Base-by-base conservation (phyloP, 805 yeast genomes). In the Barnettozyma pratensis region DNA sequence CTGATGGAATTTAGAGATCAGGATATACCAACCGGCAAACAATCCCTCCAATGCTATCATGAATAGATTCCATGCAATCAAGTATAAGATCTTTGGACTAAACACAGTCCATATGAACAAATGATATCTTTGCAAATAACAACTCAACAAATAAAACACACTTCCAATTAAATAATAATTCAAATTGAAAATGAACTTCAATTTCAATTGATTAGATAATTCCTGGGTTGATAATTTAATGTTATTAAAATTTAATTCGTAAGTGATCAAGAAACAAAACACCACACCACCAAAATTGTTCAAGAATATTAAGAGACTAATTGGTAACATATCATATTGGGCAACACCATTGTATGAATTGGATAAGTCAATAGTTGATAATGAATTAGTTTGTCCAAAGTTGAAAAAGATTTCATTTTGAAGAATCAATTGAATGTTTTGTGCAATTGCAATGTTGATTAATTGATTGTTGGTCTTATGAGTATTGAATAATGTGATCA, bases 41-140 rank as follows among this genome's bases (percentile, higher is more conserved):
- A 31, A 37, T 10, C 14, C 38, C 25, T 45, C 48, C 6, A 45
- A 19, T 4, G 35, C 40, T 57, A 65, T 66, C 73, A 81, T 70
- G 41, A 80, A 69, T 4, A 78, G 47, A 32, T 76, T 69, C 98
- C 98, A 94, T 4, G 83, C 81, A 2, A 81, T 79, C 55, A 84
- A 83, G 63, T 85, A 94, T 35, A 95, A 74, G 5, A 94, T 64
- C 60, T 91, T 92, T 1, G 99, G 99, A 45, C 96, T 87, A 69
- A 94, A 94, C 7, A 94, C 99, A 2, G 98, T 91, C 99, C 99
- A 94, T 8, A 94, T 86, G 63, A 94, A 94, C 48, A 94, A 71
- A 64, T 94, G 99, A 60, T 83, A 86, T 56, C 96, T 74, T 56
- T 91, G 73, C 25, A 77, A 71, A 44, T 76, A 74, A 63, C 98